A percentile compares a stretch with the other conserved stretches of the same genome.
phyloP scores from a whole-genome alignment of 768 basidiomycete species.

The Pluteus cervinus region DNA sequence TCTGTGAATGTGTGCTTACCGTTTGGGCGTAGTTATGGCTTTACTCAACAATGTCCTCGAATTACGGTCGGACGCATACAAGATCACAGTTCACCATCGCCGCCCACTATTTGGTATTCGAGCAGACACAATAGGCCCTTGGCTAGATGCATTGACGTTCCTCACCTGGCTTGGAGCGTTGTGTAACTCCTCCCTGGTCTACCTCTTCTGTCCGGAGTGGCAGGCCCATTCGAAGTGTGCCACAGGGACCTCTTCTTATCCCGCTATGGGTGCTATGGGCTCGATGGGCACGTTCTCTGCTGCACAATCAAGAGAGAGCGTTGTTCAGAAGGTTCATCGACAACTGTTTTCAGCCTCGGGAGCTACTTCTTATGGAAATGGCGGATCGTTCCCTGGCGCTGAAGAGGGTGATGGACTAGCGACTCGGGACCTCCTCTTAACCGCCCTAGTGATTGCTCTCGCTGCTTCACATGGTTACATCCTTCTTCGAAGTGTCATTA shows the following conservation, averaged over 20 bases:
- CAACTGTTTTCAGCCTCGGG: slow-evolving; percentile 3
- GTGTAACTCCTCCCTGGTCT: slow-evolving; percentile 86
- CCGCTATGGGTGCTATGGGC: no score
- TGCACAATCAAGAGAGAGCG: background rate
- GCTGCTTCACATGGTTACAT: slow-evolving; percentile 86
- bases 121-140: slow-evolving; percentile 89
- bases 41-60: slow-evolving; percentile 92
- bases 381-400: slow-evolving; percentile 13
- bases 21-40: slow-evolving; percentile 51
- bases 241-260: slow-evolving; percentile 7
- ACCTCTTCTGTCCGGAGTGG: slow-evolving; percentile 65
- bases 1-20: slow-evolving; percentile 3
- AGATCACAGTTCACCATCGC: slow-evolving; percentile 80
- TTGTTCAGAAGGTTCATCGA: background rate
- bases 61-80: slow-evolving; percentile 90
- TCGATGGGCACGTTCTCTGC: background rate
- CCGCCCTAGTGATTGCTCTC: slow-evolving; percentile 69
- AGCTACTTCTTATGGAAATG: slow-evolving; percentile 14
- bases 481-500: slow-evolving; percentile 51
- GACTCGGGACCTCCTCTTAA: slow-evolving; percentile 47
- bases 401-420: no score
- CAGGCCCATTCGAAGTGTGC: slow-evolving; percentile 10
- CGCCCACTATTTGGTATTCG: slow-evolving; percentile 85
- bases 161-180: slow-evolving; percentile 87
- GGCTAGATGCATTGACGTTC: slow-evolving; percentile 85